Evolutionary conservation across 2,329 filamentous ascomycete genomes (phyloP).

Genomic region (Pochonia chlamydosporia): DNA sequence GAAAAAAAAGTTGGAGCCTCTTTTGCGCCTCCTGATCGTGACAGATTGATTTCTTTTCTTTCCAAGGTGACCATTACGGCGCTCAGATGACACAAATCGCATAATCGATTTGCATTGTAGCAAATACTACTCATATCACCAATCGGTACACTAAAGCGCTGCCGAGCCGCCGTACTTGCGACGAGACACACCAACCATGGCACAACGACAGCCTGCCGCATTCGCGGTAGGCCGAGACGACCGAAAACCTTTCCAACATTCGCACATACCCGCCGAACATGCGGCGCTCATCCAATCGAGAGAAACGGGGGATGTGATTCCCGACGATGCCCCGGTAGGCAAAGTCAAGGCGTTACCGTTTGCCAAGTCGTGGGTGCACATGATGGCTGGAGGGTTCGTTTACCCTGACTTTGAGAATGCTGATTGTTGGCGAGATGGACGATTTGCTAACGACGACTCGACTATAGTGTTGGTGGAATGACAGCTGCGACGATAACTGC

Average conservation of each 20-base stretch:
- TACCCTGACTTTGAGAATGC: background rate
- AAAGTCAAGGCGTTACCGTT: conserved; percentile 41
- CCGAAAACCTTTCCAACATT: conserved; percentile 21
- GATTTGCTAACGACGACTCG: conserved; percentile 12
- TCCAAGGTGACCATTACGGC: no score
- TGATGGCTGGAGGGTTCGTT: conserved; percentile 81
- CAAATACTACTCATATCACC: background rate
- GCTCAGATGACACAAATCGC: background rate
- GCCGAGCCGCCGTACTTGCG: background rate
- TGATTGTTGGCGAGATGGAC: background rate
- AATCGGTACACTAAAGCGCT: background rate
- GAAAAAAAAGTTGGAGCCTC: conserved; percentile 10
- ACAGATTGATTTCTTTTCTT: background rate
- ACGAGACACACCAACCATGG: conserved; percentile 18
- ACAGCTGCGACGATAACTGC: conserved; percentile 88
- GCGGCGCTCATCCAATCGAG: conserved; percentile 50
- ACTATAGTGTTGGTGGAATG: conserved; percentile 73
- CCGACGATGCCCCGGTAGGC: conserved; percentile 31
- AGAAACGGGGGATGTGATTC: conserved; percentile 52
- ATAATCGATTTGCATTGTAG: background rate
- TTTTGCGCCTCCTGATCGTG: background rate
- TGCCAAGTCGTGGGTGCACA: conserved; percentile 83
- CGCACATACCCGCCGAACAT: conserved; percentile 25
- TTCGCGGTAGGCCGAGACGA: conserved; percentile 27
- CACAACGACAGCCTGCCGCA: conserved; percentile 21